phyloP scores from a whole-genome alignment of 257 asterid genomes.

The Anisodus acutangulus region DNA sequence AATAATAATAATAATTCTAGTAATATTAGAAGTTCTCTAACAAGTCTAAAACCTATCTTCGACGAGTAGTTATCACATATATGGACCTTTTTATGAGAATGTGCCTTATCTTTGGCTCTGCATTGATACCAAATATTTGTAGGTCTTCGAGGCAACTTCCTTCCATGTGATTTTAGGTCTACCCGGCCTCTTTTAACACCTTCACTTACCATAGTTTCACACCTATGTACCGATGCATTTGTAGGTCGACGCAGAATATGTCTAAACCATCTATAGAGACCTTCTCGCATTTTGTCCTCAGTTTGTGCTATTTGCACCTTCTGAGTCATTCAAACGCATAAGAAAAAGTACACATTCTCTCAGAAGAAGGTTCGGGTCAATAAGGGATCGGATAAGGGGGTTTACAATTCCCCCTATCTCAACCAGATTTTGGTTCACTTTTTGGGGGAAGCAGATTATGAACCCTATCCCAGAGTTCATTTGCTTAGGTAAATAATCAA shows the following conservation, averaged over 20 bases:
- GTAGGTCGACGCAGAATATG: not conserved
- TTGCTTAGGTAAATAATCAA: not conserved
- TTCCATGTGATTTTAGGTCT: conserved; percentile 10
- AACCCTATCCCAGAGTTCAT: not conserved
- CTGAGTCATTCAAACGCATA: not conserved
- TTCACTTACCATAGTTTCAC: conserved; percentile 2
- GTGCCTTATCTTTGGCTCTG: not conserved
- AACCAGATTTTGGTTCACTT: not conserved
- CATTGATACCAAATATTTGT: not conserved
- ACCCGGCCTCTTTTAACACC: not conserved
- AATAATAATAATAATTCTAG: too few relatives aligned
- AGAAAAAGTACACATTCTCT: not conserved
- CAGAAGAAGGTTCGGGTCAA: not conserved
- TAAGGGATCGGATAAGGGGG: conserved; percentile 7
- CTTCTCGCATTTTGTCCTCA: not conserved
- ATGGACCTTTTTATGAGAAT: not conserved
- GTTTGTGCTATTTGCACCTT: not conserved
- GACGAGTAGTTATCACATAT: not conserved
- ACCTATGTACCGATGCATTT: not conserved
- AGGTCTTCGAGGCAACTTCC: not conserved
- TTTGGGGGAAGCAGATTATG: not conserved
- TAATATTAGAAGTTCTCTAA: not conserved
- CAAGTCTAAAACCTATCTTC: not conserved
- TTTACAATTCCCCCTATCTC: not conserved
- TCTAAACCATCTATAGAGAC: not conserved